These are phyloP conservation scores for Ostreobium quekettii DNA, from an alignment of 139 green algal genomes.

Conservation along the genomic window DNA sequence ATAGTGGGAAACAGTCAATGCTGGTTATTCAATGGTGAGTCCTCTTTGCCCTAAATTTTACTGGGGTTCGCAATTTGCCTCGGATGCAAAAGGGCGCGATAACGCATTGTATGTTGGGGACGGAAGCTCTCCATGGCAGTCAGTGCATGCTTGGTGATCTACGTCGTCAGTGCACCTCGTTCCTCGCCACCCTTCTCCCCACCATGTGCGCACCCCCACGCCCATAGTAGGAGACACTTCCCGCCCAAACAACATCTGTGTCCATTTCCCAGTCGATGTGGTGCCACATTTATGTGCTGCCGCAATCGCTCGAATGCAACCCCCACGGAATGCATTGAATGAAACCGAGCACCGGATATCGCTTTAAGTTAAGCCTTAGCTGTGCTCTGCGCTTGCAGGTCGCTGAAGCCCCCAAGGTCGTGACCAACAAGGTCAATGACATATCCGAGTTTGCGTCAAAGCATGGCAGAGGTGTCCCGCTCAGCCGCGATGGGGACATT, in stretches of 20 bases:
- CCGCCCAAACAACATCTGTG: background rate
- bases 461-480: background rate
- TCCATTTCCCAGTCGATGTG: background rate
- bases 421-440: background rate
- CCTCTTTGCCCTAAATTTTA: too few relatives aligned
- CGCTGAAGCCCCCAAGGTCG: background rate
- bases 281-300: background rate
- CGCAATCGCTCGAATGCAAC: background rate
- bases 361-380: background rate
- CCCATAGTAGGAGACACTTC: background rate
- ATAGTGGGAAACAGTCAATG: too few relatives aligned
- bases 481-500: background rate
- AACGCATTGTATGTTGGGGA: too few relatives aligned
- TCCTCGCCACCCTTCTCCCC: too few relatives aligned
- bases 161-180: too few relatives aligned
- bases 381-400: too few relatives aligned
- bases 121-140: too few relatives aligned
- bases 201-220: background rate
- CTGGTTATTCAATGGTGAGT: too few relatives aligned
- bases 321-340: background rate
- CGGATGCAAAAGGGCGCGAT: too few relatives aligned
- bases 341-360: background rate
- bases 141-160: too few relatives aligned
- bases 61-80: too few relatives aligned
- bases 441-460: background rate